Base-by-base conservation (phyloP, 176 grass and related monocot species). In the Tuctoria greenei region DNA sequence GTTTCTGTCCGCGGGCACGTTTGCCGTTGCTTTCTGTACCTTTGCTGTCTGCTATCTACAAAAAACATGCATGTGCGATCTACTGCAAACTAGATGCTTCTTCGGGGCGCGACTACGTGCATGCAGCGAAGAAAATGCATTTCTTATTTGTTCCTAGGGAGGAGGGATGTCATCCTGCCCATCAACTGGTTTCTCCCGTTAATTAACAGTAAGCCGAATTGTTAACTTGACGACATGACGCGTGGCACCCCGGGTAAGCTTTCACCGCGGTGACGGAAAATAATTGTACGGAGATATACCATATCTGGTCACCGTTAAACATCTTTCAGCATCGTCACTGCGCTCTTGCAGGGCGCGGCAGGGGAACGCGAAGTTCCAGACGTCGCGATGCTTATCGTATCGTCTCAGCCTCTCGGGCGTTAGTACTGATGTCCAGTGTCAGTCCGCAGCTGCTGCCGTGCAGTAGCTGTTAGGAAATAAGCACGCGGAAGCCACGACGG, bases 331-430 rank as follows among this genome's bases (percentile, higher is more conserved):
- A 26, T 45, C 80, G 70, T 75, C 44, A 88, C 64, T 81, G 64
- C 80, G 44, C 67, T 83, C 51, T 57, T 57, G 79, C 79, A 60
- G 78, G 50, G 50, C 0, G 62, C 64, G 35, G 64, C 86, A 76
- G 85, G 61, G 1, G 41, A 78, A 71, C 87, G 65, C 84, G 56
- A 67, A 81, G 67, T 67, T 82, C 87, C 61, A 87, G 81, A 72
- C 78, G 77, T 86, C 87, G 81, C 21, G 58, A 67, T 78, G 84
- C 81, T 82, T 75, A 87, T 93, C 90, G 84, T 70, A 82, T 82
- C 87, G 74, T 74, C 59, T 65, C 80, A 92, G 90, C 77, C 76
- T 81, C 69, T 79, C n/a, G n/a, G n/a, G n/a, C n/a, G n/a, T n/a
- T n/a, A n/a, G n/a, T n/a, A 64, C 73, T 64, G 79, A 88, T 83